These are phyloP conservation scores for Wickerhamiella musiphila DNA, from an alignment of 805 yeast genomes.

Conservation along the genomic window DNA sequence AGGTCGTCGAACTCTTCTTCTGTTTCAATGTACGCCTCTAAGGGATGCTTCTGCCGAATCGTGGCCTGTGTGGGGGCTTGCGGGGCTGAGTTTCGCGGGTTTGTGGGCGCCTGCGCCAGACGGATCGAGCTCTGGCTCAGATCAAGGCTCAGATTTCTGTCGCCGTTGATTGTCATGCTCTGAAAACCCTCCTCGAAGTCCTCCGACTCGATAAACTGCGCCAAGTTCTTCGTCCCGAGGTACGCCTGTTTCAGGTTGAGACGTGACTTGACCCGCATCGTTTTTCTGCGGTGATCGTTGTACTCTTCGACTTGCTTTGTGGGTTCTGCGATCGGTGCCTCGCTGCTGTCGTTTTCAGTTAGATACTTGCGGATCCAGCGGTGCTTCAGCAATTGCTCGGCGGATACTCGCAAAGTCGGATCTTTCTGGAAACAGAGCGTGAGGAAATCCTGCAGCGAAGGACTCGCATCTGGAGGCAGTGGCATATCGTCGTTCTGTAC, in stretches of 20 bases:
- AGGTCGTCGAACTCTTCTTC: slow-evolving; percentile 18
- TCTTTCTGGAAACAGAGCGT: slow-evolving; percentile 55
- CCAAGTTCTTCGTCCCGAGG: slow-evolving; percentile 1
- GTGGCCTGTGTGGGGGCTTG: too few species aligned
- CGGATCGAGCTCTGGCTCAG: neutral
- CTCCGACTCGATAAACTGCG: slow-evolving; percentile 4
- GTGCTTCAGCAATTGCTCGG: slow-evolving; percentile 37
- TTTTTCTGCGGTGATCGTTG: slow-evolving; percentile 14
- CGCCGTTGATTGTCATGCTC: slow-evolving; percentile 2
- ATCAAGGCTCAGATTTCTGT: neutral
- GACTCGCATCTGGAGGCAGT: slow-evolving; percentile 32
- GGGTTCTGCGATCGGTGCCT: slow-evolving; percentile 11
- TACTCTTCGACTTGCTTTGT: slow-evolving; percentile 18
- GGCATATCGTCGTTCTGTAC: slow-evolving; percentile 46
- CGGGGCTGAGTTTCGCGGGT: slow-evolving; percentile 15
- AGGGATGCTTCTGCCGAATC: too few species aligned
- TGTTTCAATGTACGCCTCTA: slow-evolving; percentile 25
- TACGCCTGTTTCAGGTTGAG: slow-evolving; percentile 8
- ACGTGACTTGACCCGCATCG: slow-evolving; percentile 13
- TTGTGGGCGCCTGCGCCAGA: neutral
- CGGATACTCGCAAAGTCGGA: slow-evolving; percentile 40
- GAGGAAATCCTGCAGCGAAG: slow-evolving; percentile 38
- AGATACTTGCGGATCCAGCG: slow-evolving; percentile 34
- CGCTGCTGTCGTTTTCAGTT: slow-evolving; percentile 5
- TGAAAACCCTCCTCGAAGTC: slow-evolving; percentile 9